Evolutionary conservation across 2,329 filamentous ascomycete genomes (phyloP), one percentile per base, ranked within the genome.

Genomic region (Scedosporium aurantiacum): DNA sequence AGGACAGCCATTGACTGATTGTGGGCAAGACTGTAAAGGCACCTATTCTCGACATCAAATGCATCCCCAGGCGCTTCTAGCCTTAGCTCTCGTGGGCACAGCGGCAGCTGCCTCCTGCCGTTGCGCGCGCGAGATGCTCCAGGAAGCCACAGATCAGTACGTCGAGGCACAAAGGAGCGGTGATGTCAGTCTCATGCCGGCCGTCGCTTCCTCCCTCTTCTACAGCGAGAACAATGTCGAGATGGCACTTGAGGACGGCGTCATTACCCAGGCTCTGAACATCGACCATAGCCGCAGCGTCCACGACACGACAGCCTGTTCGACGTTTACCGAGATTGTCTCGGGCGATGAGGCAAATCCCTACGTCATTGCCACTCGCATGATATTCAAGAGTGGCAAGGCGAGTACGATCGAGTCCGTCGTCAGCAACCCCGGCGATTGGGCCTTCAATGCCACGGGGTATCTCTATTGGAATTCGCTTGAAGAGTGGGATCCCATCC

Each of bases 291-390:
- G 71, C 68, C 72, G 72, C 62, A 73, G 68, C 64, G 70, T 69
- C 27, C 66, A 69, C 67, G 72, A 74, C 67, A 72, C 72, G 58
- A 69, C 67, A 14, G 63, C 66, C 50, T 74, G 72, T 63, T 70
- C 71, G 16, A 70, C 71, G 27, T 74, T 69, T 66, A 71, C 71
- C 5, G 72, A 74, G 66, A 66, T 73, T 63, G 67, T 73, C 27
- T 69, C 71, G 6, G 67, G 66, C 61, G 14, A 23, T 7, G 61
- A 63, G 32, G 52, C 68, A 23, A 68, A 70, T 61, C 74, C 72
- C 5, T 74, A 75, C 62, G 73, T 75, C 27, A 66, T 74, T 58
- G 73, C 71, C 56, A 70, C 70, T n/a, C 73, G 74, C 64, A 66
- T 74, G 63, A 67, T 67, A 62, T 68, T 71, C 58, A 63, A 63